A percentile compares a stretch with the other conserved stretches of the same genome.
Conservation (phyloP, 768 basidiomycete species). For the Sarcodon sp. region DNA sequence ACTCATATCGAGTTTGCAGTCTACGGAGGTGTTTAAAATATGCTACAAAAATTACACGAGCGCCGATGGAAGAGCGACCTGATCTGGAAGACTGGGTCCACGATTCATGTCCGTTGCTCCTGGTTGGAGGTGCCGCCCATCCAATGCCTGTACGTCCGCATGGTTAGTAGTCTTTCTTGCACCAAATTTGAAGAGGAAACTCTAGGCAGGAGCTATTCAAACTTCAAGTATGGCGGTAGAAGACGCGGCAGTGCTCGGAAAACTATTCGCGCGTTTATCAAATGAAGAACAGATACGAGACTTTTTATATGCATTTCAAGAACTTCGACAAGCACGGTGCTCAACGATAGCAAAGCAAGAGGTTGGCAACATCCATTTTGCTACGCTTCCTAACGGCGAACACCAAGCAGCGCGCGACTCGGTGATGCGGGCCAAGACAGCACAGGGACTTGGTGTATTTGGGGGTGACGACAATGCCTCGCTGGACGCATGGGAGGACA, state of each 20-base stretch:
- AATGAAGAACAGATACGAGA: conserved; percentile 11
- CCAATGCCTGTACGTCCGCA: conserved; percentile 12
- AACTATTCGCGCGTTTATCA: conserved; percentile 19
- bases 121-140: conserved; percentile 21
- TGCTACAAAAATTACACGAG: too few relatives aligned
- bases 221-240: conserved; percentile 13
- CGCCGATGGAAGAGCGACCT: conserved; percentile 4
- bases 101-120: conserved; percentile 10
- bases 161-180: background rate
- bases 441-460: conserved; percentile 6
- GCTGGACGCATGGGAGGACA: conserved; percentile 16
- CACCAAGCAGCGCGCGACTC: conserved; percentile 13
- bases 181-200: background rate
- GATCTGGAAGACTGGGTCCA: conserved; percentile 19
- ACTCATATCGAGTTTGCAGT: background rate
- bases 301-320: conserved; percentile 14
- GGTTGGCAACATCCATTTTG: conserved; percentile 8
- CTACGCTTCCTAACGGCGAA: conserved; percentile 7
- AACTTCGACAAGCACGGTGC: conserved; percentile 11
- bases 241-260: conserved; percentile 20
- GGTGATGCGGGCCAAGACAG: conserved; percentile 10
- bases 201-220: conserved; percentile 8
- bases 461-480: conserved; percentile 10
- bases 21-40: background rate
- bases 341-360: conserved; percentile 4